These are phyloP conservation scores for Calycina herbarum DNA, from an alignment of 2,329 filamentous ascomycete genomes.

Conservation along the genomic window DNA sequence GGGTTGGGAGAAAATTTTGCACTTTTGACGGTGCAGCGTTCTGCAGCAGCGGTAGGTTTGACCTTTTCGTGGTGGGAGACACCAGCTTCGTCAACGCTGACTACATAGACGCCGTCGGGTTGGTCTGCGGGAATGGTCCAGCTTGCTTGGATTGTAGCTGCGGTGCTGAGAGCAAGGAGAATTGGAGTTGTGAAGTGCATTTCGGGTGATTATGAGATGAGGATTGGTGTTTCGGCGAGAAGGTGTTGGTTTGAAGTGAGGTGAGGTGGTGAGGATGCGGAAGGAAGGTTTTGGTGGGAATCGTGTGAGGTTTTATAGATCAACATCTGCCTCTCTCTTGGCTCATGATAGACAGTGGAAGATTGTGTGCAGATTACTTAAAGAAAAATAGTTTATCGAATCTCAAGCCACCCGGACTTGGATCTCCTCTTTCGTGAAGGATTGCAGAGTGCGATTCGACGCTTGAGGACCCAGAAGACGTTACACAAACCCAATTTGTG, in stretches of 20 bases:
- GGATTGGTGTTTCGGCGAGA: not conserved
- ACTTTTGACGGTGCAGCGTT: not conserved
- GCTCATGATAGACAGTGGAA: too few species aligned
- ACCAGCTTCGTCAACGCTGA: not conserved
- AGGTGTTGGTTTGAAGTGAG: not conserved
- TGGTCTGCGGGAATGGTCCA: not conserved
- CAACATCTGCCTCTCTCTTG: too few species aligned
- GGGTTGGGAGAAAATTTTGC: not conserved
- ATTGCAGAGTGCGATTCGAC: not conserved
- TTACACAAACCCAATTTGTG: too few species aligned
- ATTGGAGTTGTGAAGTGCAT: not conserved
- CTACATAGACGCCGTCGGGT: not conserved
- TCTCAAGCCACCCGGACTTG: too few species aligned
- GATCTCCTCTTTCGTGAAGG: not conserved
- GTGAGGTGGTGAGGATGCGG: not conserved
- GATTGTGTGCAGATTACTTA: too few species aligned
- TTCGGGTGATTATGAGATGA: too few species aligned
- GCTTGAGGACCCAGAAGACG: too few species aligned
- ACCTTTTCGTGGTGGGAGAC: not conserved
- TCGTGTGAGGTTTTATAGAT: too few species aligned
- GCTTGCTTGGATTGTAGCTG: not conserved
- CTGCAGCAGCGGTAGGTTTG: not conserved
- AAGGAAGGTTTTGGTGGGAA: too few species aligned
- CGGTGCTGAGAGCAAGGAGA: not conserved
- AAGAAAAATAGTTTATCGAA: too few species aligned